Evolutionary conservation across 768 basidiomycete species (phyloP).

Genomic region (Russula vinacea): DNA sequence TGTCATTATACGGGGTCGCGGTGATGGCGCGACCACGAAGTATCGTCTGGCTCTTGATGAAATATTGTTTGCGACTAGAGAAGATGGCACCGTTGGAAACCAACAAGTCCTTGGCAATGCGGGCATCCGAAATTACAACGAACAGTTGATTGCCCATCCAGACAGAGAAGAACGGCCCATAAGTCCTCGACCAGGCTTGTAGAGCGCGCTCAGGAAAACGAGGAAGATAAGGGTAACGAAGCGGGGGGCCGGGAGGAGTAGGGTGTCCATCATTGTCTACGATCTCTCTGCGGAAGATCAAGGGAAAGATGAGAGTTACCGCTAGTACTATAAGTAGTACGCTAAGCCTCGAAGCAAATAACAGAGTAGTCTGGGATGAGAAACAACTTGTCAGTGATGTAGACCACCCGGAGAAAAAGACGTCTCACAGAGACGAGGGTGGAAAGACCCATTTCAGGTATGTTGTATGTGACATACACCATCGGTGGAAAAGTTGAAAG

Average conservation of each 20-base stretch:
- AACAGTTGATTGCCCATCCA: constrained; percentile 50
- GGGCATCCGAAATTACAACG: constrained; percentile 46
- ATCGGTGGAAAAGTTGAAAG: background rate
- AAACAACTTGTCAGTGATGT: constrained; percentile 6
- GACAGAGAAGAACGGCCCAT: constrained; percentile 45
- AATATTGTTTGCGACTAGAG: constrained; percentile 47
- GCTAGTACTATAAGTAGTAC: constrained; percentile 8
- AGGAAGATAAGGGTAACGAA: constrained; percentile 41
- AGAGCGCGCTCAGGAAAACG: constrained; percentile 45
- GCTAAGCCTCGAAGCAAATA: background rate
- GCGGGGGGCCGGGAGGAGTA: constrained; percentile 32
- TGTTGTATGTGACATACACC: constrained; percentile 10
- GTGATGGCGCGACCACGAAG: constrained; percentile 46
- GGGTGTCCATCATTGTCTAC: constrained; percentile 32
- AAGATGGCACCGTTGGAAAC: constrained; percentile 47
- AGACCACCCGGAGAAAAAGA: background rate
- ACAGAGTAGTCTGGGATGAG: background rate
- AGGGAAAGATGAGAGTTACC: constrained; percentile 22
- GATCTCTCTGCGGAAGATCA: constrained; percentile 29
- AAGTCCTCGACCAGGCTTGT: constrained; percentile 44
- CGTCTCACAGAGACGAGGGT: constrained; percentile 8
- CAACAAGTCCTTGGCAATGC: constrained; percentile 45
- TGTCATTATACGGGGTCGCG: constrained; percentile 44
- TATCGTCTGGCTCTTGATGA: constrained; percentile 46
- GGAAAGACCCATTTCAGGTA: constrained; percentile 3